Conservation (phyloP, 805 yeast species). For the Hanseniaspora clermontiae region DNA sequence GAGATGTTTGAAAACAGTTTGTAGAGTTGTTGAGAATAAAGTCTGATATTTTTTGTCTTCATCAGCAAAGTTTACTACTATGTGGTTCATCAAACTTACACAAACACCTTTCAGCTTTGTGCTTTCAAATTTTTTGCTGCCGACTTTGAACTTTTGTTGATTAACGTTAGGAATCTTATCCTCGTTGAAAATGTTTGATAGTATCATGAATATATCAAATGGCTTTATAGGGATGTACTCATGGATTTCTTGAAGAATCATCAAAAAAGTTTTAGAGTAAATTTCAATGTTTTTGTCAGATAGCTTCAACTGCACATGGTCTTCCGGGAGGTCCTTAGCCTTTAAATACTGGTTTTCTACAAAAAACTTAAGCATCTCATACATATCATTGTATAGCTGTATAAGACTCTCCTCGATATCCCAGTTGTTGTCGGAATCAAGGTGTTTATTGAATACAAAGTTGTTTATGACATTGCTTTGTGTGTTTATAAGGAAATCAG, state of each 20-base stretch:
- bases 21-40: slow-evolving; percentile 21
- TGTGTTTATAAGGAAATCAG: not conserved
- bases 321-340: not conserved
- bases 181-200: slow-evolving; percentile 23
- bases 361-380: slow-evolving; percentile 9
- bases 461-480: slow-evolving; percentile 1
- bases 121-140: slow-evolving; percentile 20
- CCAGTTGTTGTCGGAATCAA: slow-evolving; percentile 11
- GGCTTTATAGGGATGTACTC: slow-evolving; percentile 19
- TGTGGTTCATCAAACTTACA: slow-evolving; percentile 21
- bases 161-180: slow-evolving; percentile 19
- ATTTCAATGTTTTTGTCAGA: not conserved
- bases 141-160: slow-evolving; percentile 19
- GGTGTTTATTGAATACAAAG: not conserved
- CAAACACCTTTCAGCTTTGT: slow-evolving; percentile 25
- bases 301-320: not conserved
- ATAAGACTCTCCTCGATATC: slow-evolving; percentile 10
- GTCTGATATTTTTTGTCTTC: slow-evolving; percentile 29
- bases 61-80: slow-evolving; percentile 27
- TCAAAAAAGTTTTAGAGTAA: slow-evolving; percentile 6
- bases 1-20: slow-evolving; percentile 28
- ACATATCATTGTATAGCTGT: slow-evolving; percentile 13
- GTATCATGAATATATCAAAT: slow-evolving; percentile 23
- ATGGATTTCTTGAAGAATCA: slow-evolving; percentile 4
- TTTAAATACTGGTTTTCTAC: slow-evolving; percentile 5